A percentile compares a stretch with the other conserved stretches of the same genome.
phyloP scores from a whole-genome alignment of 2,329 filamentous ascomycete genomes.

The Calonectria henricotiae region DNA sequence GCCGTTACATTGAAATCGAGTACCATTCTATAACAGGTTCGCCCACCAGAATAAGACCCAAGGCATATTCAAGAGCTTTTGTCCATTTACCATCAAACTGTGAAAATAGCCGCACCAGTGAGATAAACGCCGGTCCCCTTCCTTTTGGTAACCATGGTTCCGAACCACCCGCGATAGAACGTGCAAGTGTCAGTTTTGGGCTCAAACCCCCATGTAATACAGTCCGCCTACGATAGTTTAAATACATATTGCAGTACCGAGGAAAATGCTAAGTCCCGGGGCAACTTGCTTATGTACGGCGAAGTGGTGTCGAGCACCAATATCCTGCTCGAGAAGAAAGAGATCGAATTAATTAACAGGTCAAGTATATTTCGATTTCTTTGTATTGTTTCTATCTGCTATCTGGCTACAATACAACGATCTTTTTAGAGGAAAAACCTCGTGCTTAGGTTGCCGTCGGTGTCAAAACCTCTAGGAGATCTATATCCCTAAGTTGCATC shows the following conservation, averaged over 20 bases:
- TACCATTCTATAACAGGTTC: too few species aligned
- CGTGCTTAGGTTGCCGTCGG: too few species aligned
- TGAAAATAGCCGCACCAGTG: neutral
- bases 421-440: too few species aligned
- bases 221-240: neutral
- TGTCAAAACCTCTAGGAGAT: too few species aligned
- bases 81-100: neutral
- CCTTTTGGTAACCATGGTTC: neutral
- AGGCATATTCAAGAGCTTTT: neutral
- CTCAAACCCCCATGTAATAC: neutral
- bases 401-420: too few species aligned
- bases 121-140: neutral
- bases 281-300: neutral
- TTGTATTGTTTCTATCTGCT: too few species aligned
- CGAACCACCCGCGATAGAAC: neutral
- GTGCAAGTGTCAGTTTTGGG: neutral
- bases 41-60: too few species aligned
- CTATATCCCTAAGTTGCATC: too few species aligned
- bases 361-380: too few species aligned
- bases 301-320: neutral
- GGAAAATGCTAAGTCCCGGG: neutral
- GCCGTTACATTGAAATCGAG: too few species aligned
- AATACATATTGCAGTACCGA: neutral
- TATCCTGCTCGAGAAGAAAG: neutral
- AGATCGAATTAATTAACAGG: too few species aligned